Base-by-base conservation (phyloP, 2,329 filamentous ascomycete species). In the Lachnellula cervina region DNA sequence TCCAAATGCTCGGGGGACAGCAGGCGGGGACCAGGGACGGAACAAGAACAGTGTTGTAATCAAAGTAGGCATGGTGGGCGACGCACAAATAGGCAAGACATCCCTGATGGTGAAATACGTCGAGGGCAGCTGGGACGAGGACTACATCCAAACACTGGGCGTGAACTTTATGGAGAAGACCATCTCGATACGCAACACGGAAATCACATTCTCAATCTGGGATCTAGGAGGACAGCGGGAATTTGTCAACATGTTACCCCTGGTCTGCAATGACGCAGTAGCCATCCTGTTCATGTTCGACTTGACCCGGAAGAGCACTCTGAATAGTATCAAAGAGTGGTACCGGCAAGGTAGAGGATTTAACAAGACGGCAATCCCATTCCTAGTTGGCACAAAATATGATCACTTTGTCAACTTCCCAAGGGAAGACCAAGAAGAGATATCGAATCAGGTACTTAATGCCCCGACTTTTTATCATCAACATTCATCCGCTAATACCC, bases 121-220 rank as follows among this genome's bases (percentile, higher is more conserved):
- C 54, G 94, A 99, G 76, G 94, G 94, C 58, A 97, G 92, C 74
- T 99, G 94, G 91, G 94, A 99, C 73, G 94, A 99, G 76, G 94
- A 99, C 72, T 99, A 99, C 74, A 99, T 99, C 69, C 94, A 99
- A 76, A 99, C 94, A 21, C 77, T 99, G 45, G 94, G 94, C 64
- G 94, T 99, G 74, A 99, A 99, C 74, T 99, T 99, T 75, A 99
- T 99, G 94, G 94, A 99, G 74, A 99, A 99, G 81, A 99, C 94
- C 37, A 99, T 99, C 70, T 96, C 90, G 60, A 99, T 99, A 73
- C 89, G 94, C 60, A 99, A 99, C 75, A 99, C 94, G 16, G 94
- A 99, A 75, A 99, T 99, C 73, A 99, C 94, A 44, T 99, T 99
- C 76, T 96, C 91, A 59, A 99, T 99, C 70, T 99, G 94, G 94